Conservation (phyloP, 192 early-diverging fungal species). For the Backusella westeae region DNA sequence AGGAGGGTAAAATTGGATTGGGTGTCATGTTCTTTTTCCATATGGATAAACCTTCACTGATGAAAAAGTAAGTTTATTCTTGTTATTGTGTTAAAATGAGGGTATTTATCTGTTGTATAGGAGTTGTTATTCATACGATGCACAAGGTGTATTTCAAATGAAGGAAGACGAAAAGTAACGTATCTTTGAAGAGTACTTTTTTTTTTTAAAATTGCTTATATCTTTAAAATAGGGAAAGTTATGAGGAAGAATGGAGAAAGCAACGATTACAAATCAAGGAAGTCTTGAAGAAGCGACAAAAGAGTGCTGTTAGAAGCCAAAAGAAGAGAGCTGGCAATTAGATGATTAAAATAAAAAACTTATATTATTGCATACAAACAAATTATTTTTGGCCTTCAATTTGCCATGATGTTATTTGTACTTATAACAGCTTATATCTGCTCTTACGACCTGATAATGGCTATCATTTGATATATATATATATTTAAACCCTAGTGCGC, state of each 20-base stretch:
- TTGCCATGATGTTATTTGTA: no score
- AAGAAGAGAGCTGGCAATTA: conserved; percentile 12
- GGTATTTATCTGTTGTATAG: neutral
- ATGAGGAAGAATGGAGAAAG: conserved; percentile 14
- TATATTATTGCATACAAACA: neutral
- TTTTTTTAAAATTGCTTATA: neutral
- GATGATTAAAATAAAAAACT: neutral
- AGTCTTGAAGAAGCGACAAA: conserved; percentile 22
- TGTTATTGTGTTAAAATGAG: neutral
- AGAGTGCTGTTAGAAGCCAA: conserved; percentile 8
- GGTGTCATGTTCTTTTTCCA: conserved; percentile 30
- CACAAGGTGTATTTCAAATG: conserved; percentile 13
- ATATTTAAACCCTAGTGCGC: no score
- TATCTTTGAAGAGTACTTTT: neutral
- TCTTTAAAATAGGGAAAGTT: neutral
- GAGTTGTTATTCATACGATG: conserved; percentile 19
- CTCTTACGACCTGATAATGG: no score
- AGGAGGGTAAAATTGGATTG: conserved; percentile 16
- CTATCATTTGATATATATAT: no score
- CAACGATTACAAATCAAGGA: neutral
- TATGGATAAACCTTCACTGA: conserved; percentile 18
- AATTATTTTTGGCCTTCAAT: no score
- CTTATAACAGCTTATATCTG: no score
- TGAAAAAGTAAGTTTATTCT: conserved; percentile 22
- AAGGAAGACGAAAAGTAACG: conserved; percentile 12